Evolutionary conservation across 768 basidiomycete species (phyloP).

Genomic region (Leucosporidium scottii): DNA sequence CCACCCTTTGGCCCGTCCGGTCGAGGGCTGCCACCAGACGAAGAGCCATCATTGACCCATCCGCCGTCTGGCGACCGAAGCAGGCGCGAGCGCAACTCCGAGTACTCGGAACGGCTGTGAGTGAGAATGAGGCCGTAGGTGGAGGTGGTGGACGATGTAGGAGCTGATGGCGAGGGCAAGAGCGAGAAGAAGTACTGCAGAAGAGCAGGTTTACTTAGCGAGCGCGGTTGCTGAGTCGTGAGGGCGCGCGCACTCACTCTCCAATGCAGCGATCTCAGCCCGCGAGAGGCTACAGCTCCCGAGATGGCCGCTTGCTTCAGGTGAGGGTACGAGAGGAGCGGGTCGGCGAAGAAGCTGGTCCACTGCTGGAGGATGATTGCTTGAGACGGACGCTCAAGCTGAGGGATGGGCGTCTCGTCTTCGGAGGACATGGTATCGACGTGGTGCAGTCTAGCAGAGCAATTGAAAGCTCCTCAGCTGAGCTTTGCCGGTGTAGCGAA

Average conservation of each 20-base stretch:
- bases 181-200: conserved; percentile 27
- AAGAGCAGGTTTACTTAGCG: neutral
- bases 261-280: conserved; percentile 32
- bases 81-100: conserved; percentile 56
- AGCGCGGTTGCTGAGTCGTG: neutral
- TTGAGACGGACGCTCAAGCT: neutral
- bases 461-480: no score
- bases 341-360: conserved; percentile 16
- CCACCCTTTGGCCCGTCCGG: conserved; percentile 48
- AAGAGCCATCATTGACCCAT: conserved; percentile 57
- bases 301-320: conserved; percentile 11
- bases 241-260: conserved; percentile 12
- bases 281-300: conserved; percentile 3
- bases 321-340: conserved; percentile 16
- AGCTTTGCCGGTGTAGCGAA: no score
- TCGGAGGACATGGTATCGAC: no score
- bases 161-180: conserved; percentile 25
- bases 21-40: conserved; percentile 21
- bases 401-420: neutral
- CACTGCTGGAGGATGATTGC: conserved; percentile 7
- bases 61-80: conserved; percentile 81
- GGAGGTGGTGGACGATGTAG: conserved; percentile 14
- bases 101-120: conserved; percentile 45
- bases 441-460: no score
- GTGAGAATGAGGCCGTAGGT: conserved; percentile 33